Evolutionary conservation across 768 basidiomycete species (phyloP).

Genomic region (Lactarius hatsudake): DNA sequence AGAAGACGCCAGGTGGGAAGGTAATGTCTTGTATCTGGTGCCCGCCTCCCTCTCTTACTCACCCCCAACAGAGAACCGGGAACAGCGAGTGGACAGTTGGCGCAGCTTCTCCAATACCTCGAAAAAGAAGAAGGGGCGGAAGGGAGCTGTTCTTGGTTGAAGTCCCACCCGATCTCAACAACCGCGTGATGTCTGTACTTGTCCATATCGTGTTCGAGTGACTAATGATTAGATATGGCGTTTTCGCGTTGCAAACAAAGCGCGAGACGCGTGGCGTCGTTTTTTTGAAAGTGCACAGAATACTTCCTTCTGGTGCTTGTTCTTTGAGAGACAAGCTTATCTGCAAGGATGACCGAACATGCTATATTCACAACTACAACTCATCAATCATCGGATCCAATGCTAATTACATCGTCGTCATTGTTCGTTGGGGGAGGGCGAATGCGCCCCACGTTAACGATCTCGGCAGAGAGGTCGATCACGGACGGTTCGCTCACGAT

Average conservation of each 20-base stretch:
- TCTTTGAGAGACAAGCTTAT: background rate
- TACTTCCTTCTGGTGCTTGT: background rate
- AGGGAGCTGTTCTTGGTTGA: conserved; percentile 62
- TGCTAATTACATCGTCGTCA: conserved; percentile 22
- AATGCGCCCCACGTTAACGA: conserved; percentile 3
- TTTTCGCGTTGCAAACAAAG: background rate
- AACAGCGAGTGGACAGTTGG: conserved; percentile 84
- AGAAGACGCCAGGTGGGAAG: conserved; percentile 88
- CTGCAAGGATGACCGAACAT: background rate
- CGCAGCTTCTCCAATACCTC: conserved; percentile 61
- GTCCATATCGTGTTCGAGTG: conserved; percentile 15
- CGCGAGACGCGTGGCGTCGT: background rate
- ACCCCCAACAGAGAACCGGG: conserved; percentile 57
- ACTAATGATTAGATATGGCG: conserved; percentile 22
- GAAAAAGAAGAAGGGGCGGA: conserved; percentile 85
- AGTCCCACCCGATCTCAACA: background rate
- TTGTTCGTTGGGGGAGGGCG: background rate
- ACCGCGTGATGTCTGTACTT: conserved; percentile 12
- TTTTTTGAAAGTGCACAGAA: background rate
- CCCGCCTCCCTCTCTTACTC: background rate
- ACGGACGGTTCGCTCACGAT: conserved; percentile 34
- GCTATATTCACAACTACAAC: background rate
- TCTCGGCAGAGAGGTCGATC: conserved; percentile 55
- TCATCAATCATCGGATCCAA: conserved; percentile 20
- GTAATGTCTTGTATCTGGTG: conserved; percentile 39